Percentiles rank a stretch among this genome's conserved stretches.
Evolutionary conservation across 345 rosid species (phyloP).

Genomic region (Gossypioides kirkii): DNA sequence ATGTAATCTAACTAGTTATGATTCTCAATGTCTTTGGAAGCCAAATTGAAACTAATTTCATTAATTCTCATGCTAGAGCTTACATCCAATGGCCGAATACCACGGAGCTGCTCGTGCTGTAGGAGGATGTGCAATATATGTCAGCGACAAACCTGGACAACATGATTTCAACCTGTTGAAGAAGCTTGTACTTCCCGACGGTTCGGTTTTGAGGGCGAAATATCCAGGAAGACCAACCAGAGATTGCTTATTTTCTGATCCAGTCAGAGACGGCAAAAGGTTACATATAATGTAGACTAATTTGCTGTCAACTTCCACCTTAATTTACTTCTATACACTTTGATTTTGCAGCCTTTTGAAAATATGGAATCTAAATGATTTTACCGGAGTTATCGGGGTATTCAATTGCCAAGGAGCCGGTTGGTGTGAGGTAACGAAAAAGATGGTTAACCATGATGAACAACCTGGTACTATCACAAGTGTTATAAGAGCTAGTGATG

Average conservation of each 20-base stretch:
- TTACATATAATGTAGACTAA: conserved; percentile 3
- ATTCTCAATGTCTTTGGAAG: background rate
- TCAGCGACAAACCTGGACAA: conserved; percentile 67
- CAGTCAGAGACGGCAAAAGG: conserved; percentile 63
- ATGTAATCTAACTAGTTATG: conserved; percentile 31
- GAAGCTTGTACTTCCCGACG: conserved; percentile 64
- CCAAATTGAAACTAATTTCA: background rate
- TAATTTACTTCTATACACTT: background rate
- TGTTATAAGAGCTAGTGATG: conserved; percentile 44
- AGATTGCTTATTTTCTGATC: conserved; percentile 61
- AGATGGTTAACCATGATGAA: conserved; percentile 50
- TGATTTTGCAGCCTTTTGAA: conserved; percentile 41
- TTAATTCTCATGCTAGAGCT: conserved; percentile 34
- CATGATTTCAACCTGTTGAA: conserved; percentile 55
- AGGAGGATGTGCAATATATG: conserved; percentile 59
- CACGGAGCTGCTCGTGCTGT: conserved; percentile 72
- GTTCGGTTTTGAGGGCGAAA: conserved; percentile 62
- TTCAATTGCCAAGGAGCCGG: conserved; percentile 73
- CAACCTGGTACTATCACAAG: conserved; percentile 51
- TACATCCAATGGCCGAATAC: conserved; percentile 70
- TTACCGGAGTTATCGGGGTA: conserved; percentile 52
- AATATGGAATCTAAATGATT: conserved; percentile 61
- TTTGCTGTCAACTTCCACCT: background rate
- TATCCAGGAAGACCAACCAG: conserved; percentile 66
- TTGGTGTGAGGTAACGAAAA: conserved; percentile 56